Evolutionary conservation across 140 eudicot species (phyloP).

Genomic region (Eryngium alpinum): DNA sequence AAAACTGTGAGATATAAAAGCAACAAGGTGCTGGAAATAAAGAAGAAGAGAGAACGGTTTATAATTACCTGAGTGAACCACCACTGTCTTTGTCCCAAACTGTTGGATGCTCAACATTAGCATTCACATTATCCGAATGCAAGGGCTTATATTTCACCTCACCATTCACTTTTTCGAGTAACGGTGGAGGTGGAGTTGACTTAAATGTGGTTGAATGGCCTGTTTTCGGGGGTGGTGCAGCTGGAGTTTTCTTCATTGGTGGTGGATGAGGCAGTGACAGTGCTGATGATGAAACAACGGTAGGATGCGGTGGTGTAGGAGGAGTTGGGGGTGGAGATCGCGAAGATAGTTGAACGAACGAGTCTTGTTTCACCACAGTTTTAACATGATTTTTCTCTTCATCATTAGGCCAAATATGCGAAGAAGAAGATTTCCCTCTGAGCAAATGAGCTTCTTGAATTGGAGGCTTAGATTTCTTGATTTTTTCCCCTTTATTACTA

Average conservation of each 20-base stretch:
- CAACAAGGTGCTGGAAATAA: background rate
- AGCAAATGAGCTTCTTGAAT: slow-evolving; percentile 61
- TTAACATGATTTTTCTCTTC: slow-evolving; percentile 18
- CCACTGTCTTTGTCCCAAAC: slow-evolving; percentile 61
- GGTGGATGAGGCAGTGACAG: slow-evolving; percentile 41
- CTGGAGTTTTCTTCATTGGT: slow-evolving; percentile 30
- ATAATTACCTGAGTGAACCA: slow-evolving; percentile 73
- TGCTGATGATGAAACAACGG: background rate
- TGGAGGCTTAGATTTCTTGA: slow-evolving; percentile 23
- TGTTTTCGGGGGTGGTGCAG: slow-evolving; percentile 33
- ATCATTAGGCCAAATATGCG: slow-evolving; percentile 46
- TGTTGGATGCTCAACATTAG: slow-evolving; percentile 64
- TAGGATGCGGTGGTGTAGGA: slow-evolving; percentile 27
- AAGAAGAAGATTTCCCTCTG: slow-evolving; percentile 60
- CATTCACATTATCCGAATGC: slow-evolving; percentile 93
- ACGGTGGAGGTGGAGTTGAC: slow-evolving; percentile 41
- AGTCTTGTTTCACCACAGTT: slow-evolving; percentile 29
- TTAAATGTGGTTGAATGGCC: slow-evolving; percentile 32
- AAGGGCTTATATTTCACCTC: slow-evolving; percentile 74
- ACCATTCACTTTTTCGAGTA: slow-evolving; percentile 28
- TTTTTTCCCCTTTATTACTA: slow-evolving; percentile 26
- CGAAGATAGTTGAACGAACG: slow-evolving; percentile 24
- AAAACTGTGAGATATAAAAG: background rate
- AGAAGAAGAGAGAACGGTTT: background rate
- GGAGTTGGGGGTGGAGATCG: slow-evolving; percentile 38